A percentile compares a stretch with the other conserved stretches of the same genome.
phyloP scores from a whole-genome alignment of 108 stramenopile species.

The Conticribra guillardii region DNA sequence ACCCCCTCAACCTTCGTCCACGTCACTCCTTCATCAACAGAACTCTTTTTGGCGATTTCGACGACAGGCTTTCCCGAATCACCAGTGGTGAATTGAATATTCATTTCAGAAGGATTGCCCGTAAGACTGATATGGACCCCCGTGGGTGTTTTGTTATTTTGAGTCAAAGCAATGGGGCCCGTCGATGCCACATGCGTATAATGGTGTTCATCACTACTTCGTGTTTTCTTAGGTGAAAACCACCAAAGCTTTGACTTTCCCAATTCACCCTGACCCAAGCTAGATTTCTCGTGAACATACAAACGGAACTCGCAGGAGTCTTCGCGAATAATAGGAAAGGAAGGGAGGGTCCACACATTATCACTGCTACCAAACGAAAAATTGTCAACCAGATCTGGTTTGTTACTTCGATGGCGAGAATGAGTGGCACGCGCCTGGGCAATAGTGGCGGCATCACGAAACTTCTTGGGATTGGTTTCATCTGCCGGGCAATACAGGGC shows the following conservation, averaged over 20 bases:
- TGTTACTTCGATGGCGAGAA: conserved; percentile 1
- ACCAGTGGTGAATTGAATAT: conserved; percentile 69
- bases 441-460: conserved; percentile 62
- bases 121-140: conserved; percentile 62
- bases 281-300: conserved; percentile 7
- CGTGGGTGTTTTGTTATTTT: conserved; percentile 36
- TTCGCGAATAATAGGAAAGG: conserved; percentile 54
- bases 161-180: conserved; percentile 18
- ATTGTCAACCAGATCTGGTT: neutral
- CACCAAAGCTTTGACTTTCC: neutral
- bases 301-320: conserved; percentile 55
- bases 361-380: neutral
- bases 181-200: conserved; percentile 11
- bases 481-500: conserved; percentile 36
- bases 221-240: neutral
- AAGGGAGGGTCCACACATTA: conserved; percentile 55
- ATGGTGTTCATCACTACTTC: neutral
- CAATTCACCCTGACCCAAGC: neutral
- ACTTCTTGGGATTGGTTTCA: conserved; percentile 10
- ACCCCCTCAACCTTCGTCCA: conserved; percentile 39
- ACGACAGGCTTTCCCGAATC: conserved; percentile 52
- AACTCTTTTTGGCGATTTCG: conserved; percentile 32
- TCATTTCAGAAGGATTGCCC: conserved; percentile 33
- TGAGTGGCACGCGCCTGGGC: conserved; percentile 53
- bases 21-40: conserved; percentile 7